Conservation (phyloP, 495 filamentous ascomycete genomes). For the Tuber magnatum region DNA sequence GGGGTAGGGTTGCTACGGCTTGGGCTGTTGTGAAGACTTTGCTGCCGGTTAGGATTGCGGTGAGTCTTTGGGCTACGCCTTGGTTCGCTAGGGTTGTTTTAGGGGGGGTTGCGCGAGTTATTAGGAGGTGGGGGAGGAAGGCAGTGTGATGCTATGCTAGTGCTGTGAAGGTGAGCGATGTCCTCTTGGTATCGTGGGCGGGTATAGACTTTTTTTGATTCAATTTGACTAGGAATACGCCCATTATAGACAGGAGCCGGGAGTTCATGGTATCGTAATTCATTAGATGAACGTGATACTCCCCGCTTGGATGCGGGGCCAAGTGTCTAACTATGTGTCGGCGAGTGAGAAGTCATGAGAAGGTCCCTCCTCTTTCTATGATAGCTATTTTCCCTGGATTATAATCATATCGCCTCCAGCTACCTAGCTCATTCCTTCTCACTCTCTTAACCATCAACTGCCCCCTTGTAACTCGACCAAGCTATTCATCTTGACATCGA, state of each 20-base stretch:
- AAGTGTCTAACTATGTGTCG: neutral
- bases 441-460: conserved; percentile 2
- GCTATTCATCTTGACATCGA: neutral
- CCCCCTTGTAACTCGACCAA: neutral
- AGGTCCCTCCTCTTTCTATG: neutral
- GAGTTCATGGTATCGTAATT: neutral
- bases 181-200: neutral
- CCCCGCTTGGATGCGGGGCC: neutral
- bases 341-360: conserved; percentile 7
- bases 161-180: neutral
- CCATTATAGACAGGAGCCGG: neutral
- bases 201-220: neutral
- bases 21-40: conserved; percentile 82
- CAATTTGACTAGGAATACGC: neutral
- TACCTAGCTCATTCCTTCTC: neutral
- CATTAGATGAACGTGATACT: neutral
- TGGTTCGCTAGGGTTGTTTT: conserved; percentile 64
- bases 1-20: conserved; percentile 66
- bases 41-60: conserved; percentile 63
- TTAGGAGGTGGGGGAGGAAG: conserved; percentile 1
- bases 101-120: neutral
- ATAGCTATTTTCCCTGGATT: neutral
- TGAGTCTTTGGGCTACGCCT: conserved; percentile 81
- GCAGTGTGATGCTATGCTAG: neutral
- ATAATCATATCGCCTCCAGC: neutral